Evolutionary conservation across 345 rosid species (phyloP).

Genomic region (rapeseed (Brassica napus)): Da-Ae NC_063444.1:2295001-2295500

Average conservation of each 20-base stretch:
- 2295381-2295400: slow-evolving; percentile 80
- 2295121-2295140: not conserved
- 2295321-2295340: slow-evolving; percentile 78
- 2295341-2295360: slow-evolving; percentile 98
- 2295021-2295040: slow-evolving; percentile 91
- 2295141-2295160: not conserved
- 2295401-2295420: slow-evolving; percentile 48
- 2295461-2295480: not conserved
- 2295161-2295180: not conserved
- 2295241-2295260: slow-evolving; percentile 73
- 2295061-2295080: slow-evolving; percentile 93
- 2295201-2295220: slow-evolving; percentile 98
- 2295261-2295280: slow-evolving; percentile 53
- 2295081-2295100: slow-evolving; percentile 82
- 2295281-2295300: slow-evolving; percentile 75
- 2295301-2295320: slow-evolving; percentile 88
- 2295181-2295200: slow-evolving; percentile 84
- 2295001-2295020: slow-evolving; percentile 97
- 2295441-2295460: not conserved
- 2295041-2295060: slow-evolving; percentile 93
- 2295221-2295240: slow-evolving; percentile 86
- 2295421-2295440: not conserved
- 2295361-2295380: slow-evolving; percentile 96
- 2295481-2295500: slow-evolving; percentile 40
- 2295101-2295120: slow-evolving; percentile 78